A percentile compares a stretch with the other conserved stretches of the same genome.
These are phyloP conservation scores for Eudorina sp. DNA, from an alignment of 139 green algal genomes.

Conservation along the genomic window DNA sequence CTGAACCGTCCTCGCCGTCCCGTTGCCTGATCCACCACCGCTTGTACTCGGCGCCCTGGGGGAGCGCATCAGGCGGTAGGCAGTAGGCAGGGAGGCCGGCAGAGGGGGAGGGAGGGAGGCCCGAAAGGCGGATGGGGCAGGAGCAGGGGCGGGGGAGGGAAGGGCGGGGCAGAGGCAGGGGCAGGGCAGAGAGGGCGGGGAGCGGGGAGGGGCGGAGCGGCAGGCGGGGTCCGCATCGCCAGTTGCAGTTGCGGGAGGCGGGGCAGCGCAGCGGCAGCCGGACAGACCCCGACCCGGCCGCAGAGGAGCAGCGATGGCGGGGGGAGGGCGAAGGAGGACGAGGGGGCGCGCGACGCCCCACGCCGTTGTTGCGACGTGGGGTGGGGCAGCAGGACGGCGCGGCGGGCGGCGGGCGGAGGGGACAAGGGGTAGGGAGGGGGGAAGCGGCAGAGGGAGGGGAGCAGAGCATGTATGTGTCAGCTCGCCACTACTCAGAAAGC, in stretches of 20 bases:
- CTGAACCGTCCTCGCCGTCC: slow-evolving; percentile 52
- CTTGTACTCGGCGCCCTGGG: slow-evolving; percentile 64
- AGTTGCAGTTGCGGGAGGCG: too few relatives aligned
- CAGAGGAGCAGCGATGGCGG: neutral
- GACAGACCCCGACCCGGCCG: neutral
- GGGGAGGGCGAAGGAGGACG: neutral
- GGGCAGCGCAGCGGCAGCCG: too few relatives aligned
- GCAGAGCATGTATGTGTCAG: too few relatives aligned
- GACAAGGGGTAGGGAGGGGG: neutral
- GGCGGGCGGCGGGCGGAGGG: neutral
- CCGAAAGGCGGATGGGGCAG: neutral
- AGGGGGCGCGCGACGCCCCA: too few relatives aligned
- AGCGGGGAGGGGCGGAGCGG: too few relatives aligned
- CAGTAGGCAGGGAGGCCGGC: neutral
- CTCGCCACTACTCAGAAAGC: too few relatives aligned
- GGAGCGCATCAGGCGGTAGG: neutral
- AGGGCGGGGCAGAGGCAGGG: neutral
- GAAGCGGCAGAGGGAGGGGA: neutral
- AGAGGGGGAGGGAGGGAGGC: neutral
- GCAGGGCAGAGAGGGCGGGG: neutral
- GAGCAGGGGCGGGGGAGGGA: neutral
- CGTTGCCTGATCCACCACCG: slow-evolving; percentile 61
- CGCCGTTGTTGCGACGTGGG: too few relatives aligned
- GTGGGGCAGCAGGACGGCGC: too few relatives aligned
- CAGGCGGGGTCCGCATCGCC: too few relatives aligned